Conservation (phyloP, 2,329 filamentous ascomycete species). For the Rachicladosporium sp. region DNA sequence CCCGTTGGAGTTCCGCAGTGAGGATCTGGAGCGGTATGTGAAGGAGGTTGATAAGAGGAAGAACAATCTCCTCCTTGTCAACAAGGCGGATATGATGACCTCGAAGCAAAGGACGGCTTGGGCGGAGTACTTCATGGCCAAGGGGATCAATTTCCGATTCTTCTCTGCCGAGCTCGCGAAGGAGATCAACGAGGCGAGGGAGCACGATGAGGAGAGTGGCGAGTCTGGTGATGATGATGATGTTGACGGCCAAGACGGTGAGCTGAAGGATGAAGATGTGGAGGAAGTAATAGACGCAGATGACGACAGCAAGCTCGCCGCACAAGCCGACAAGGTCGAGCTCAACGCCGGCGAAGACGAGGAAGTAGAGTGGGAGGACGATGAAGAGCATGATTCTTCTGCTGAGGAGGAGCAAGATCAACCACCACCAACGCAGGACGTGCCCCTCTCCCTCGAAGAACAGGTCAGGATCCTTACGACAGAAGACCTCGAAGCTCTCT, state of each 20-base stretch:
- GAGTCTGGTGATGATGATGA: slow-evolving; percentile 20
- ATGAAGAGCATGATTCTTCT: slow-evolving; percentile 23
- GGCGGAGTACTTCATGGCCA: slow-evolving; percentile 73
- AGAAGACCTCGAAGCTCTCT: slow-evolving; percentile 81
- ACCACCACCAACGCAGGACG: slow-evolving; percentile 21
- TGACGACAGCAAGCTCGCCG: slow-evolving; percentile 37
- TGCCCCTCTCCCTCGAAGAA: slow-evolving; percentile 28
- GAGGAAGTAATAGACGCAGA: slow-evolving; percentile 27
- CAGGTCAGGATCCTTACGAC: slow-evolving; percentile 70
- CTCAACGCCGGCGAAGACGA: slow-evolving; percentile 29
- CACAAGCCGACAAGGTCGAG: slow-evolving; percentile 31
- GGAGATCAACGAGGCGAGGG: slow-evolving; percentile 66
- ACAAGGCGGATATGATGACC: slow-evolving; percentile 99
- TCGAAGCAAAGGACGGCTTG: slow-evolving; percentile 66
- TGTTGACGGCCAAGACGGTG: slow-evolving; percentile 30
- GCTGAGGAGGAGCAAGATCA: slow-evolving; percentile 5
- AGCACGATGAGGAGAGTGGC: slow-evolving; percentile 36
- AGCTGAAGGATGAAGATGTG: slow-evolving; percentile 22
- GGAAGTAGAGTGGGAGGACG: slow-evolving; percentile 28
- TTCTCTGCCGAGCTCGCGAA: slow-evolving; percentile 91
- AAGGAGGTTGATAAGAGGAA: slow-evolving; percentile 83
- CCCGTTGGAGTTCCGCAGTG: slow-evolving; percentile 83
- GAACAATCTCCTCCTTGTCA: slow-evolving; percentile 83
- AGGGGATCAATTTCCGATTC: slow-evolving; percentile 82
- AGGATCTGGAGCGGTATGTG: slow-evolving; percentile 87